Evolutionary conservation across 306 rosid genomes (phyloP).

Genomic region (Pyrus communis): DNA sequence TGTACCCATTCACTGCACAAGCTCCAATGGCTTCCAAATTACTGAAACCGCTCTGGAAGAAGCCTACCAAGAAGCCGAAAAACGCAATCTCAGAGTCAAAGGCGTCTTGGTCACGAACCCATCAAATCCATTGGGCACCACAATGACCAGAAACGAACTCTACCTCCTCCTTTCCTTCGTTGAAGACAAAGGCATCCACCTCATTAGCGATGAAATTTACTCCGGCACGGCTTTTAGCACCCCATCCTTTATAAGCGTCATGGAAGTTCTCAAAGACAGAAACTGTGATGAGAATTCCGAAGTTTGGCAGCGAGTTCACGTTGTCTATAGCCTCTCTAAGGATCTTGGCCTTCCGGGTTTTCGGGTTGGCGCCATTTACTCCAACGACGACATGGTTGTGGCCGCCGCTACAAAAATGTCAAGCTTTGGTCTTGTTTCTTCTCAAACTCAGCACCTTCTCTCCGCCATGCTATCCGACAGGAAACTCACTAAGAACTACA

Average conservation of each 20-base stretch:
- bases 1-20: slow-evolving; percentile 74
- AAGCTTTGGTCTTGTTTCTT: slow-evolving; percentile 73
- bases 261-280: slow-evolving; percentile 59
- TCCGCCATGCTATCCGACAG: slow-evolving; percentile 68
- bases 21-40: slow-evolving; percentile 64
- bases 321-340: slow-evolving; percentile 76
- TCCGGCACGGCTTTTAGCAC: slow-evolving; percentile 72
- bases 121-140: slow-evolving; percentile 75
- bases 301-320: slow-evolving; percentile 46
- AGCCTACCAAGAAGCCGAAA: slow-evolving; percentile 52
- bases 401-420: slow-evolving; percentile 81
- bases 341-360: slow-evolving; percentile 89
- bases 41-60: slow-evolving; percentile 48
- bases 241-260: slow-evolving; percentile 54
- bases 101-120: slow-evolving; percentile 84
- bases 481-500: slow-evolving; percentile 53
- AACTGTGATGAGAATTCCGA: slow-evolving; percentile 8
- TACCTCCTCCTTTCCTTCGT: slow-evolving; percentile 54
- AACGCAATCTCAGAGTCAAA: slow-evolving; percentile 58
- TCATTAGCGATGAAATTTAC: slow-evolving; percentile 82
- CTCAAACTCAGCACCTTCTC: slow-evolving; percentile 76
- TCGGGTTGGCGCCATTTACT: slow-evolving; percentile 73
- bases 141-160: slow-evolving; percentile 42
- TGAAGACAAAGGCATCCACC: slow-evolving; percentile 50
- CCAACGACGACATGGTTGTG: slow-evolving; percentile 51